Evolutionary conservation across 192 early-diverging fungal species (phyloP), one percentile per base, ranked within the genome.

Genomic region (Rhizophagus sp.): DNA sequence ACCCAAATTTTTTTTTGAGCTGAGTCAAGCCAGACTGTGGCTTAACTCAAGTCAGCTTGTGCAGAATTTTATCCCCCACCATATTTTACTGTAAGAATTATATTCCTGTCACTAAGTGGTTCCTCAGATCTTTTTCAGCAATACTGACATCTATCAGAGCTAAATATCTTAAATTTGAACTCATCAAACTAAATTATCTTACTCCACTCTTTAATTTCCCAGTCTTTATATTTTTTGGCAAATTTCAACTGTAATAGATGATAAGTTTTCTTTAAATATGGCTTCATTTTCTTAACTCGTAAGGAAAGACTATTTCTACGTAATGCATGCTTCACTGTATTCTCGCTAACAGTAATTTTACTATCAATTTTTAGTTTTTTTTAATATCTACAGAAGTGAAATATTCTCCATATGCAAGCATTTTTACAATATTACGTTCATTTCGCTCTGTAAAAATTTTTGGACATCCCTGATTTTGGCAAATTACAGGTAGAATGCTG

Each of bases 181-280:
- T n/a, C n/a, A n/a, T n/a, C n/a, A n/a, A n/a, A n/a, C n/a, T n/a
- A n/a, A n/a, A n/a, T n/a, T n/a, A n/a, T n/a, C n/a, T n/a, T n/a
- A n/a, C n/a, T n/a, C n/a, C n/a, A n/a, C n/a, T n/a, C n/a, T n/a
- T 85, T 78, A 25, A 85, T 27, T 0, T 76, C 86, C 87, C 79
- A 84, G 64, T 83, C 3, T 68, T 62, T 44, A 61, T 86, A 79
- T 15, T 27, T 65, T 27, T 65, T 74, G 8, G 79, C 73, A 69
- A 67, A 85, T 7, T 62, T 25, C 3, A 76, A 67, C 36, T 72
- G 76, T 30, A 11, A 25, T 25, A 78, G 8, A 17, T 17, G 71
- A 39, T n/a, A n/a, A 78, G 76, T n/a, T 10, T 25, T 65, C n/a
- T n/a, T n/a, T 1, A 44, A 44, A 44, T 44, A 44, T 9, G 52